A percentile compares a stretch with the other conserved stretches of the same genome.
Conservation (phyloP, 1,284 basidiomycete genomes). For the Heterobasidion occidentale region DNA sequence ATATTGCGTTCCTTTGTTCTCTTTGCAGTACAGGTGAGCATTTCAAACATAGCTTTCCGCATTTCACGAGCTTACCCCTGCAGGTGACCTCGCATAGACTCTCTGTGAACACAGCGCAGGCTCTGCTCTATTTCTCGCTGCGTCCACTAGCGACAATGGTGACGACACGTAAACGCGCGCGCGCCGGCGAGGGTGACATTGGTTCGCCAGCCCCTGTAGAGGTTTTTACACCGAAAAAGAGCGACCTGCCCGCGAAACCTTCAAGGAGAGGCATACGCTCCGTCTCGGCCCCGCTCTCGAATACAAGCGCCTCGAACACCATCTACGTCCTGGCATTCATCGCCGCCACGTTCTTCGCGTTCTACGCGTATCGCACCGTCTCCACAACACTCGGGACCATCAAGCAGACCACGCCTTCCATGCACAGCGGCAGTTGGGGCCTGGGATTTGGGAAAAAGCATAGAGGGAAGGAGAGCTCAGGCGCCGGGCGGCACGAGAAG, state of each 20-base stretch:
- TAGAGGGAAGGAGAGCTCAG: neutral
- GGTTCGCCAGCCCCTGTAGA: neutral
- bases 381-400: conserved; percentile 13
- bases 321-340: conserved; percentile 34
- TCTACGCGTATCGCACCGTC: conserved; percentile 29
- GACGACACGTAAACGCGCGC: neutral
- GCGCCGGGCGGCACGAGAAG: neutral
- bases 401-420: neutral
- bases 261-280: conserved; percentile 13
- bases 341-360: conserved; percentile 42
- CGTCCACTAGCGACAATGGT: neutral
- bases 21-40: too few relatives aligned
- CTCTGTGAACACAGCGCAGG: too few relatives aligned
- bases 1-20: too few relatives aligned
- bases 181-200: neutral
- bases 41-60: too few relatives aligned
- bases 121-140: too few relatives aligned
- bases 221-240: conserved; percentile 1
- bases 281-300: conserved; percentile 25
- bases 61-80: too few relatives aligned
- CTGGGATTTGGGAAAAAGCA: conserved; percentile 3
- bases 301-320: conserved; percentile 37
- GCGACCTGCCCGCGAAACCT: conserved; percentile 2
- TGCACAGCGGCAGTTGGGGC: neutral
- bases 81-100: too few relatives aligned